These are phyloP conservation scores for Cladosporium halotolerans DNA, from an alignment of 2,329 filamentous ascomycete genomes.

Conservation along the genomic window DNA sequence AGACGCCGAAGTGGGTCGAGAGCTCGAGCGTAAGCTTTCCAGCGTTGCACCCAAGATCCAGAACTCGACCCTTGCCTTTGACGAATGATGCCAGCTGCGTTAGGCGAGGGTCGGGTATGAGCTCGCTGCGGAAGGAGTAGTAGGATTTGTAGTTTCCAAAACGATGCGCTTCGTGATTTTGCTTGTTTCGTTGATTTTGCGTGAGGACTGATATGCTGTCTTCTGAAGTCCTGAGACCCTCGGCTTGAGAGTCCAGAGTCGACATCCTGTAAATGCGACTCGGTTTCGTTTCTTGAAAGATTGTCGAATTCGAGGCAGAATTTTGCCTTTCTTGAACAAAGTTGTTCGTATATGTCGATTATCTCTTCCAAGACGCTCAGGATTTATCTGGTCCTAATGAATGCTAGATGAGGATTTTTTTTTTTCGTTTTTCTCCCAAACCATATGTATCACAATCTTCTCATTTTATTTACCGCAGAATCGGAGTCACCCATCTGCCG, in stretches of 20 bases:
- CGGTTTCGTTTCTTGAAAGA: too few relatives aligned
- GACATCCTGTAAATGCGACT: background rate
- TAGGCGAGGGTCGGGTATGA: slow-evolving; percentile 6
- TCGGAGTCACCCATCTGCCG: too few relatives aligned
- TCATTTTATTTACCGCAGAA: background rate
- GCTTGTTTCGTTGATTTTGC: slow-evolving; percentile 2
- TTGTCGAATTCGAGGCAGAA: too few relatives aligned
- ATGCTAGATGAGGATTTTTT: background rate
- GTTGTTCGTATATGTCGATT: background rate
- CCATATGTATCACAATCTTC: background rate
- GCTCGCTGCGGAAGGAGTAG: slow-evolving; percentile 7
- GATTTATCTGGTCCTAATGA: background rate
- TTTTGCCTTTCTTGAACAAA: too few relatives aligned
- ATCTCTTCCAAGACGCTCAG: background rate
- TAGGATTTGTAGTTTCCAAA: slow-evolving; percentile 9
- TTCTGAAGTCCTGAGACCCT: background rate
- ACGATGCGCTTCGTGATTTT: background rate
- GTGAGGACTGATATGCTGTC: background rate
- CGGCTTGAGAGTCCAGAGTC: background rate
- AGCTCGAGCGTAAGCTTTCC: slow-evolving; percentile 7
- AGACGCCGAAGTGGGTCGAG: slow-evolving; percentile 2
- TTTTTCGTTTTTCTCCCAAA: background rate
- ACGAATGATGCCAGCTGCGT: slow-evolving; percentile 1
- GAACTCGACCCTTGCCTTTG: background rate
- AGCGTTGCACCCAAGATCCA: slow-evolving; percentile 7